Conservation (phyloP, 208 protist species). For the Novymonas esmeraldas region DNA sequence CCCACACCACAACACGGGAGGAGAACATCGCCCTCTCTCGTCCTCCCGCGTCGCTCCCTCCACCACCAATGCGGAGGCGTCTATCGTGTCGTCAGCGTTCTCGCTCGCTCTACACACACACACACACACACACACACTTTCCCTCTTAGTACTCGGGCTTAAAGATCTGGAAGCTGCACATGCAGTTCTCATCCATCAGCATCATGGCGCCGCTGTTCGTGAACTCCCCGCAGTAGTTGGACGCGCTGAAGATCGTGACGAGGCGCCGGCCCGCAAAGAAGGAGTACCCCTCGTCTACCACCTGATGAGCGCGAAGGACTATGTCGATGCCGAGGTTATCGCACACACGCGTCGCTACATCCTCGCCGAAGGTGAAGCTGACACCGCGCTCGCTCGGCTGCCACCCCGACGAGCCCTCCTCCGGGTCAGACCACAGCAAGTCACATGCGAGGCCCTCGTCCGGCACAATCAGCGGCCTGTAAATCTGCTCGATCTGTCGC, state of each 20-base stretch:
- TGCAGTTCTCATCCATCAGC: slow-evolving; percentile 95
- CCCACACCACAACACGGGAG: no score
- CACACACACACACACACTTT: not conserved
- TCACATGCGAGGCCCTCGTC: slow-evolving; percentile 94
- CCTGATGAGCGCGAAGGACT: slow-evolving; percentile 98
- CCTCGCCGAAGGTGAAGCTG: slow-evolving; percentile 97
- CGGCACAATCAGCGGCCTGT: slow-evolving; percentile 30
- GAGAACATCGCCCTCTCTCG: no score
- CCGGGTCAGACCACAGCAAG: slow-evolving; percentile 98
- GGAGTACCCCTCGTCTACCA: slow-evolving; percentile 97
- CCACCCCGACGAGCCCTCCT: slow-evolving; percentile 80
- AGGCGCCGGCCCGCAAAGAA: slow-evolving; percentile 98
- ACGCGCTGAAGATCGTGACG: slow-evolving; percentile 99
- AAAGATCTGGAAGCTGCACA: slow-evolving; percentile 97
- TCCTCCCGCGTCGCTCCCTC: no score
- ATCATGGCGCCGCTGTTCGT: slow-evolving; percentile 99
- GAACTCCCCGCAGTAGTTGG: slow-evolving; percentile 99
- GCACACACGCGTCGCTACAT: slow-evolving; percentile 96
- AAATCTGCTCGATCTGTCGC: slow-evolving; percentile 95
- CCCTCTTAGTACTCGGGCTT: slow-evolving; percentile 64
- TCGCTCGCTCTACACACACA: not conserved
- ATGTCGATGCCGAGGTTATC: slow-evolving; percentile 98
- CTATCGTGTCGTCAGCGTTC: not conserved
- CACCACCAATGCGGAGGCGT: no score
- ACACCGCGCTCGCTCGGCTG: slow-evolving; percentile 97